phyloP scores from a whole-genome alignment of 2,329 filamentous ascomycete genomes.

The Fusarium cyanostomum region DNA sequence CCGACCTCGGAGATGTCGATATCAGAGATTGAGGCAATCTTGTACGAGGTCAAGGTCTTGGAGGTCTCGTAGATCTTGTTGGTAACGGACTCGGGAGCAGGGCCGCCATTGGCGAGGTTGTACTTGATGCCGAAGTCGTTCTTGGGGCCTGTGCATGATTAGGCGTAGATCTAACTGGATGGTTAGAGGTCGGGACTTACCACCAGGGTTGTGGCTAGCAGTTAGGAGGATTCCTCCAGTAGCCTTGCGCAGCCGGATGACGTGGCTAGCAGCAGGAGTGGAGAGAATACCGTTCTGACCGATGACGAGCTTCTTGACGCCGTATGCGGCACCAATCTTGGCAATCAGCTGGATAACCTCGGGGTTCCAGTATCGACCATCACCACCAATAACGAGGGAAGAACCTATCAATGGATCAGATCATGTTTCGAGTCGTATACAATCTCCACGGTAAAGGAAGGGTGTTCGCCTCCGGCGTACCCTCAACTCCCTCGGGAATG shows the following conservation, averaged over 20 bases:
- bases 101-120: conserved; percentile 95
- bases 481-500: conserved; percentile 92
- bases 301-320: conserved; percentile 98
- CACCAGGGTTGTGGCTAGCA: conserved; percentile 97
- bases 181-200: conserved; percentile 60
- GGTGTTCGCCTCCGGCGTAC: conserved; percentile 50
- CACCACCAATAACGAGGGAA: conserved; percentile 95
- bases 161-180: not conserved
- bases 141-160: conserved; percentile 71
- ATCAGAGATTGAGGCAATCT: conserved; percentile 86
- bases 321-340: conserved; percentile 96
- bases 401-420: conserved; percentile 56
- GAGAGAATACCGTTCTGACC: conserved; percentile 97
- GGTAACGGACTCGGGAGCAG: conserved; percentile 93
- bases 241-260: conserved; percentile 93
- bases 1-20: conserved; percentile 87
- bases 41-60: conserved; percentile 91
- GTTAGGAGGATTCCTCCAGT: conserved; percentile 97
- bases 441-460: not conserved
- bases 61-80: conserved; percentile 97
- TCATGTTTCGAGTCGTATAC: conserved; percentile 21
- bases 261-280: conserved; percentile 93
- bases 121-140: conserved; percentile 99
- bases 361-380: conserved; percentile 96
- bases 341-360: conserved; percentile 97